phyloP scores from a whole-genome alignment of 208 protist species.

The Trypanosoma caninum region DNA sequence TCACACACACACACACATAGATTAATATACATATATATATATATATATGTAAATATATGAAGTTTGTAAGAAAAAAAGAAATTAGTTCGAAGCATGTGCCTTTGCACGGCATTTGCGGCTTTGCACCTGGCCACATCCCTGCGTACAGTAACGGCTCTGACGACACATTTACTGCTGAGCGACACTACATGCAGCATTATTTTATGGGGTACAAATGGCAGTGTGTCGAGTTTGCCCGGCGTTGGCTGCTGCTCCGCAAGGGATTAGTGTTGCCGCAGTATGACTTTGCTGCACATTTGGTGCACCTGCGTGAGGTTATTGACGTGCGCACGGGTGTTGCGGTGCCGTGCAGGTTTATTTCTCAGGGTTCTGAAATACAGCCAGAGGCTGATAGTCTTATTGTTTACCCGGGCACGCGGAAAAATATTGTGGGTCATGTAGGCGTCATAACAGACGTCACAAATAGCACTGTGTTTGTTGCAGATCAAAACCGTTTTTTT shows the following conservation, averaged over 20 bases:
- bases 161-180: slow-evolving; percentile 38
- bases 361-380: slow-evolving; percentile 44
- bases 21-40: slow-evolving; percentile 4
- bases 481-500: slow-evolving; percentile 84
- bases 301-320: slow-evolving; percentile 13
- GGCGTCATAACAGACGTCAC: slow-evolving; percentile 74
- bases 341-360: slow-evolving; percentile 45
- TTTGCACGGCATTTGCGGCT: slow-evolving; percentile 52
- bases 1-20: background rate
- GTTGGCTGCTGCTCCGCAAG: slow-evolving; percentile 64
- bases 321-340: slow-evolving; percentile 27
- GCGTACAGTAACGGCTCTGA: slow-evolving; percentile 71
- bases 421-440: slow-evolving; percentile 74
- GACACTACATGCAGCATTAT: slow-evolving; percentile 41
- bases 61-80: background rate
- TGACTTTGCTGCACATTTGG: slow-evolving; percentile 12
- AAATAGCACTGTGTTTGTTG: slow-evolving; percentile 40
- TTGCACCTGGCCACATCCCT: slow-evolving; percentile 43
- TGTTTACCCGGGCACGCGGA: slow-evolving; percentile 61
- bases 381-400: slow-evolving; percentile 60
- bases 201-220: slow-evolving; percentile 88
- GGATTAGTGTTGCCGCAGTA: slow-evolving; percentile 48
- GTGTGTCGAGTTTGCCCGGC: slow-evolving; percentile 84
- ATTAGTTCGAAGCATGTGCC: slow-evolving; percentile 5
- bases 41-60: slow-evolving; percentile 11